phyloP scores from a whole-genome alignment of 768 basidiomycete genomes.

The Psilocybe cyanescens region DNA sequence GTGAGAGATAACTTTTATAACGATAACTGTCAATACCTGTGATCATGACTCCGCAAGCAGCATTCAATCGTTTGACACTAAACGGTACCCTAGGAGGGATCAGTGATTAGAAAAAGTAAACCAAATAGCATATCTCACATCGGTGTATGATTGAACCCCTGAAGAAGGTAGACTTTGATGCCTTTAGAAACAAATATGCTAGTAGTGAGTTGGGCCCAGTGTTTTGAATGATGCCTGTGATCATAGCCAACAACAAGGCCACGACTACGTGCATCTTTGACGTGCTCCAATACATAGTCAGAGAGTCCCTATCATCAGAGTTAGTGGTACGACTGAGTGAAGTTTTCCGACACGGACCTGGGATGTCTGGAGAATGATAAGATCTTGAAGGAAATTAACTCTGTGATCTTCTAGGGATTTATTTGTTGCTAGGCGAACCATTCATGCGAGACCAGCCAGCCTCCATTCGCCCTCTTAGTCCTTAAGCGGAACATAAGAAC shows the following conservation, averaged over 20 bases:
- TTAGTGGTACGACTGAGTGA: not conserved
- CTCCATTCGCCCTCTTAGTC: slow-evolving; percentile 82
- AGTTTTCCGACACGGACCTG: slow-evolving; percentile 50
- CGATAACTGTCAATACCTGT: slow-evolving; percentile 57
- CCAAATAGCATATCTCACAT: slow-evolving; percentile 47
- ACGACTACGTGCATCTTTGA: slow-evolving; percentile 53
- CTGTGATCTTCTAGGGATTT: not conserved
- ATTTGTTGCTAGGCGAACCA: slow-evolving; percentile 34
- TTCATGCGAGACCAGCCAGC: slow-evolving; percentile 95
- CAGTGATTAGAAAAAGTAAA: not conserved
- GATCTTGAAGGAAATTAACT: slow-evolving; percentile 39
- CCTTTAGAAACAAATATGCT: slow-evolving; percentile 66
- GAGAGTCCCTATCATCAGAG: slow-evolving; percentile 63
- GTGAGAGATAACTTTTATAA: not conserved
- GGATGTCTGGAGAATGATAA: slow-evolving; percentile 81
- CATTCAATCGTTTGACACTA: slow-evolving; percentile 62
- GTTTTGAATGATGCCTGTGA: slow-evolving; percentile 78
- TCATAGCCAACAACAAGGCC: slow-evolving; percentile 89
- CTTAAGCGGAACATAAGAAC: slow-evolving; percentile 34
- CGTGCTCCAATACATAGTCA: slow-evolving; percentile 63
- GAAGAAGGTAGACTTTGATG: slow-evolving; percentile 71
- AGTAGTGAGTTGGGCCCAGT: slow-evolving; percentile 80
- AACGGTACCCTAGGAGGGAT: slow-evolving; percentile 71
- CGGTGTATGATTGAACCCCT: slow-evolving; percentile 79
- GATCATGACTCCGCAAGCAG: slow-evolving; percentile 89